Base-by-base conservation (phyloP, 805 yeast genomes). In the Scheffersomyces stipitis region DNA sequence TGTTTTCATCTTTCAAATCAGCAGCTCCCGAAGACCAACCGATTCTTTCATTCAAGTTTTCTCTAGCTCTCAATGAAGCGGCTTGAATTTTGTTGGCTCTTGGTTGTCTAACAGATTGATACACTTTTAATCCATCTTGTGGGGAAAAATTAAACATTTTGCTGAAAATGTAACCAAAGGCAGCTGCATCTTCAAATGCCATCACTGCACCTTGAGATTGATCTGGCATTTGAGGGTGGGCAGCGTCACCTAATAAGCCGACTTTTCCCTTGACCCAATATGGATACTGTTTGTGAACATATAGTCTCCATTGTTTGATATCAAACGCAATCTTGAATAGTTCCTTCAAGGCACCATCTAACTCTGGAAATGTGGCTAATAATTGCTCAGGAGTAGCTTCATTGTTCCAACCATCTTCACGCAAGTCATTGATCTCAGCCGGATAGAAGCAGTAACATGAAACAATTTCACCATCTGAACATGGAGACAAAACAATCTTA, bases 41-140 rank as follows among this genome's bases (percentile, higher is more conserved):
- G 28, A 58, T 58, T 33, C 63, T 45, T 37, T 58, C 62, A 32
- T 56, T 58, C 34, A 58, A 41, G 36, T 58, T 55, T 37, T 58
- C 60, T 22, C 64, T 40, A 2, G 64, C 64, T 30, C 58, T 39
- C 41, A 58, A 47, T 4, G 62, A 56, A 12, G 61, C 61, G n/a
- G 49, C 51, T 38, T 58, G 64, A 17, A 58, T 52, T 32, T 46
- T 46, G 12, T 60, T 56, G 5, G 56, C 64, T 18, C 64, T 46
- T n/a, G 54, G 56, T 39, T 49, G 49, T 23, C 64, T 41, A 14
- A 48, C 59, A 28, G 40, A 31, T 31, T 58, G 54, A 31, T 56
- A 58, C 7, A 56, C 34, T 30, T 47, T 39, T 40, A 54, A 45
- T 2, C 56, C 56, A 29, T 52, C 50, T 7, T 32, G 49, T 15